Evolutionary conservation across 306 rosid species (phyloP), one percentile per base, ranked within the genome.

Genomic region (Alnus glutinosa): DNA sequence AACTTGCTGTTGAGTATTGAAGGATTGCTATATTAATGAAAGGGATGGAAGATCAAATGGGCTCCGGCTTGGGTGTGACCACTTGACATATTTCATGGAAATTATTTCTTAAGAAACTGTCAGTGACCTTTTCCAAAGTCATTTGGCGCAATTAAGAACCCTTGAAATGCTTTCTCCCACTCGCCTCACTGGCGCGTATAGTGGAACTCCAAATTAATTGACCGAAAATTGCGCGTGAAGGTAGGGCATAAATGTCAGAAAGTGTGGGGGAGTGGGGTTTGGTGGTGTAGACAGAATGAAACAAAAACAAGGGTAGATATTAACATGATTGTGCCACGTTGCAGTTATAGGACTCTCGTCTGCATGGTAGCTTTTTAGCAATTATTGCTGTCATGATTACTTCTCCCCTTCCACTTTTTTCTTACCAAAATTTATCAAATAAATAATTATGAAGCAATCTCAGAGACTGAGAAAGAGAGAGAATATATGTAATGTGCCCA

Each of bases 381-480:
- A 83, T 83, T 74, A 84, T 77, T 84, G 79, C 73, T 57, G 58
- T 80, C 69, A 80, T 84, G 48, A 77, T 84, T 71, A 71, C 75
- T 61, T 16, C 2, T 23, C 7, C 16, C 4, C 63, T 68, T 14
- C 18, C 10, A 2, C 28, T 7, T 48, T 48, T 59, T 39, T 55
- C 4, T 57, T 75, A 5, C 12, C 14, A 1, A 46, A 46, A 46
- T 46, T 46, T 46, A 34, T 23, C 28, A 23, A 23, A 23, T 23
- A 23, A 23, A 23, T 23, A 23, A 23, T 23, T 0, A 44, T 44
- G 3, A 44, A 3, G 47, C 47, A 44, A 44, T 7, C 7, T 44
- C 47, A 44, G 6, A 7, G 16, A 51, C 14, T 51, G 14, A 51
- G 55, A 51, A 14, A 51, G n/a, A 51, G 18, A 51, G 55, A 50